Conservation (phyloP, 1,284 basidiomycete species). For the Moesziomyces antarcticus region DNA sequence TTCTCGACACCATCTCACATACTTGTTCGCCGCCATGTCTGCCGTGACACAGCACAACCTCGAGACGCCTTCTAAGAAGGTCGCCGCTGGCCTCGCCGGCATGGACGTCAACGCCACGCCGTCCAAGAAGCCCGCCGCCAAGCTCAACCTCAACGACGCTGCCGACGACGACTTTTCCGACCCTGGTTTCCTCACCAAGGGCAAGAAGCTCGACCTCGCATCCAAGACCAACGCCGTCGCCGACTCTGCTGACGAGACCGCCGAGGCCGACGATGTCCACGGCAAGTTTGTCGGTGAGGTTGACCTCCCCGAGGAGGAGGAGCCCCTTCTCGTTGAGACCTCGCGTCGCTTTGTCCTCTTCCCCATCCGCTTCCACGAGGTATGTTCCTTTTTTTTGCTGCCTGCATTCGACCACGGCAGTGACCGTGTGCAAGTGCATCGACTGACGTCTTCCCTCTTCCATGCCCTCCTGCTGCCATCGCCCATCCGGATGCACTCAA, state of each 20-base stretch:
- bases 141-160: slow-evolving; percentile 17
- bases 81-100: slow-evolving; percentile 60
- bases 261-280: slow-evolving; percentile 39
- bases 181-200: slow-evolving; percentile 52
- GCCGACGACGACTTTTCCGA: slow-evolving; percentile 50
- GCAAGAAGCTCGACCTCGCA: slow-evolving; percentile 34
- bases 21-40: slow-evolving; percentile 24
- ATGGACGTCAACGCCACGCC: slow-evolving; percentile 65
- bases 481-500: background rate
- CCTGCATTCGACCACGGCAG: background rate
- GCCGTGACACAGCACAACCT: slow-evolving; percentile 52
- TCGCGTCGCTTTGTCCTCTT: slow-evolving; percentile 66
- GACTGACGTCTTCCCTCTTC: slow-evolving; percentile 2
- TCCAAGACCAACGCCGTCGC: slow-evolving; percentile 15
- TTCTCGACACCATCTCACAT: slow-evolving; percentile 1
- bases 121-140: slow-evolving; percentile 51
- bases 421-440: background rate
- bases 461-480: background rate
- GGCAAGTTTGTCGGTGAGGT: slow-evolving; percentile 66
- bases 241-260: slow-evolving; percentile 9
- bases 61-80: slow-evolving; percentile 67
- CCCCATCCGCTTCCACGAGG: slow-evolving; percentile 68
- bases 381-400: slow-evolving; percentile 31
- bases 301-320: slow-evolving; percentile 65
- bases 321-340: slow-evolving; percentile 66